Evolutionary conservation across 2,329 filamentous ascomycete genomes (phyloP), one percentile per base, ranked within the genome.

Genomic region (Dendryphion nanum): DNA sequence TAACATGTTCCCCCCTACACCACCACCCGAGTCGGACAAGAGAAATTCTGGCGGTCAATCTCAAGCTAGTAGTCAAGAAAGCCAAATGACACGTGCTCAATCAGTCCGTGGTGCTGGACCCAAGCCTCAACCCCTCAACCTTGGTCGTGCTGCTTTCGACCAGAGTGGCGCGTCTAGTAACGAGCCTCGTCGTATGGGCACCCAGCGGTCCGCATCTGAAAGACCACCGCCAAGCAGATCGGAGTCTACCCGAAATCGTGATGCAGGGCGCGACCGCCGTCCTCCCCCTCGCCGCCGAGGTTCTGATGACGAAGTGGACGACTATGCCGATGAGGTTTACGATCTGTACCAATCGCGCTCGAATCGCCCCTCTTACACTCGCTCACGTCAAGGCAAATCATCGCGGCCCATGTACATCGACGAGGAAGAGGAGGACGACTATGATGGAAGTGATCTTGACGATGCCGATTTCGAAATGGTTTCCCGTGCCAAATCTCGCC

Each of bases 1-100:
- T 54, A 87, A 86, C 55, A 79, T 91, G 46, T 96, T 97, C 71
- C 93, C 93, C 14, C 93, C 93, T n/a, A 97, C 93, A n/a, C 93
- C 93, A 28, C 93, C 93, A 5, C 93, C 93, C 5, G 93, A 98
- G 72, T 79, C 80, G 45, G 89, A 96, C 51, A 85, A 83, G 33
- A 51, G 61, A 6, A 57, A 48, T 36, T 60, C 59, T 24, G 57
- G 49, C 19, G 51, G 50, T 34, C n/a, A n/a, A n/a, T n/a, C n/a
- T n/a, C n/a, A n/a, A n/a, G n/a, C n/a, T n/a, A n/a, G n/a, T n/a
- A 50, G 37, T 28, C 40, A 48, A 30, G 48, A 64, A 24, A 66
- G 55, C 53, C 66, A 56, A 43, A 70, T 58, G 61, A 67, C 56
- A 50, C 69, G 77, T 36, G 68, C 73, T 16, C 68, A 71, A 18